Evolutionary conservation across 306 rosid species (phyloP).

Genomic region (Parietaria judaica): DNA sequence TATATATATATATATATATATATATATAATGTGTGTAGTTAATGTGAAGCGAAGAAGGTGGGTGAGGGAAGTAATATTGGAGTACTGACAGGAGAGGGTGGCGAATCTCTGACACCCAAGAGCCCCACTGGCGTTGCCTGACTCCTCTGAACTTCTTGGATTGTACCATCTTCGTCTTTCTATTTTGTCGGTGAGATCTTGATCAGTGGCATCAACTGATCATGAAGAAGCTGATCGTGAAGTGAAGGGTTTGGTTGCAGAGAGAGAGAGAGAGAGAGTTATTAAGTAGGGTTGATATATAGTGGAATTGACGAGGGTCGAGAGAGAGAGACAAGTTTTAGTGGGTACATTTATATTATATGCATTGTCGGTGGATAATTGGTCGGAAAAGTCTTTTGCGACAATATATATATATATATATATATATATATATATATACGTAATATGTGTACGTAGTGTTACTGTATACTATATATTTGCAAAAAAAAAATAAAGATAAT

Average conservation of each 20-base stretch:
- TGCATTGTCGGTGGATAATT: conserved; percentile 48
- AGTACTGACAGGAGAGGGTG: conserved; percentile 79
- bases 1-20: background rate
- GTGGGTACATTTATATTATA: conserved; percentile 33
- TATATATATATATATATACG: too few relatives aligned
- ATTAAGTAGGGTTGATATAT: background rate
- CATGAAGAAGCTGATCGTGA: background rate
- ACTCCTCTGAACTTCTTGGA: conserved; percentile 96
- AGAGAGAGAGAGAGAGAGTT: conserved; percentile 12
- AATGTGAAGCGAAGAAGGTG: background rate
- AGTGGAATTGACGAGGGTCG: background rate
- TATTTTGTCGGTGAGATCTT: background rate
- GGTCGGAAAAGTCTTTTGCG: conserved; percentile 36
- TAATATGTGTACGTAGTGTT: too few relatives aligned
- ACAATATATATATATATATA: too few relatives aligned
- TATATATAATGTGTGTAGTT: background rate
- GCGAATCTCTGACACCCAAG: conserved; percentile 99
- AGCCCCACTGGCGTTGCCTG: conserved; percentile 99
- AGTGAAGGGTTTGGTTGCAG: conserved; percentile 1
- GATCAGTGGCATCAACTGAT: background rate
- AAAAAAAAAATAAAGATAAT: too few relatives aligned
- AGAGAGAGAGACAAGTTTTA: conserved; percentile 1
- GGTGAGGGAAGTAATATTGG: background rate
- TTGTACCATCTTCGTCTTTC: conserved; percentile 41
- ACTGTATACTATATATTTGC: too few relatives aligned